A percentile compares a stretch with the other conserved stretches of the same genome.
Conservation (phyloP, 2,329 filamentous ascomycete species). For the Fusarium domesticum region DNA sequence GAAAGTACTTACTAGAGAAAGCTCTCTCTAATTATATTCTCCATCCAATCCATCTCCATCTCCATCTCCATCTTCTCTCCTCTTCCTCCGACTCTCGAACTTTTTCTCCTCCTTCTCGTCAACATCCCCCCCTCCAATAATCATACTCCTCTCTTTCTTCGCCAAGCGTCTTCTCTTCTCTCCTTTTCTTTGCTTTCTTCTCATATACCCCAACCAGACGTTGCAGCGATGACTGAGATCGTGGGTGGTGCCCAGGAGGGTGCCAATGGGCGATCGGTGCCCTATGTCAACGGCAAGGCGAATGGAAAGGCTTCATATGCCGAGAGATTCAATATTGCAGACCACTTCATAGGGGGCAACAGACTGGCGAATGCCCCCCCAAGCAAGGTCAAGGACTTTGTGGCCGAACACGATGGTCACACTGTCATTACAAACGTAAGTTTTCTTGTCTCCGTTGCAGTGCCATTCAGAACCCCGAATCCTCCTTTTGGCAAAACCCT, state of each 20-base stretch:
- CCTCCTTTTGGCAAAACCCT: neutral
- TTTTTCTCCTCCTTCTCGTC: constrained; percentile 9
- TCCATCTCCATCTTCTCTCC: constrained; percentile 16
- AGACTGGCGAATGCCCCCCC: constrained; percentile 75
- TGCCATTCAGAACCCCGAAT: neutral
- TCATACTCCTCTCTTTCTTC: constrained; percentile 11
- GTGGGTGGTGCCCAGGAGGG: constrained; percentile 40
- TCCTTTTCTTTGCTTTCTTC: constrained; percentile 4
- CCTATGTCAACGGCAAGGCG: constrained; percentile 55
- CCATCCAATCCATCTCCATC: too few relatives aligned
- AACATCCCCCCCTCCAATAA: constrained; percentile 25
- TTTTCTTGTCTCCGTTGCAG: constrained; percentile 10
- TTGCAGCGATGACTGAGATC: constrained; percentile 48
- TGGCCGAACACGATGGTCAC: constrained; percentile 83
- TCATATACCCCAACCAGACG: constrained; percentile 25
- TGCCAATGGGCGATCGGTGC: constrained; percentile 48
- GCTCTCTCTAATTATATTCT: neutral
- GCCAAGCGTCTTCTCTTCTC: constrained; percentile 7
- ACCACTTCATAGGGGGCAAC: constrained; percentile 98
- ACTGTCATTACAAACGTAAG: constrained; percentile 97
- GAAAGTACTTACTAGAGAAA: constrained; percentile 1
- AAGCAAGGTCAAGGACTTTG: constrained; percentile 94
- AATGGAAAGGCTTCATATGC: constrained; percentile 68
- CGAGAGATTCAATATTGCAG: constrained; percentile 75
- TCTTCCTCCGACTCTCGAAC: constrained; percentile 9